These are phyloP conservation scores for Castanopsis chinensis DNA, from an alignment of 306 rosid genomes.

Conservation along the genomic window DNA sequence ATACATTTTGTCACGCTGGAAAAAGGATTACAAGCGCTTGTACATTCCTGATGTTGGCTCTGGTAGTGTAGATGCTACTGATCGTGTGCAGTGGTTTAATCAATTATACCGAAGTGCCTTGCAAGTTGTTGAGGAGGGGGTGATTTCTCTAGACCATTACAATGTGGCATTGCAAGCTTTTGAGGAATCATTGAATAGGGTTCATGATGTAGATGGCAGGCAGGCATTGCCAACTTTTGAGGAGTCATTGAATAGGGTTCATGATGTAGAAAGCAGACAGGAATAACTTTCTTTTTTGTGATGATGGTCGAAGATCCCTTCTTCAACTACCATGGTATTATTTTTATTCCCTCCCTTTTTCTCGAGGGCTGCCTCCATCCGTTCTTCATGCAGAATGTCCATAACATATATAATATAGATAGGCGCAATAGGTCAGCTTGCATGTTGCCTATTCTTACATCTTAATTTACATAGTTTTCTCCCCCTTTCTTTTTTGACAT, in stretches of 20 bases:
- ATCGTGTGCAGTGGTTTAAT: conserved; percentile 59
- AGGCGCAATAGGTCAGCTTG: not conserved
- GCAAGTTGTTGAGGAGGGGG: conserved; percentile 92
- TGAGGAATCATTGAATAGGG: conserved; percentile 75
- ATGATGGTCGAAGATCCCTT: not conserved
- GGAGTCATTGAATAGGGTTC: conserved; percentile 3
- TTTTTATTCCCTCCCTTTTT: not conserved
- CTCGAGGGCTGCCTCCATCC: not conserved
- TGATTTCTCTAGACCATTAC: conserved; percentile 71
- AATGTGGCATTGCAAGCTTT: conserved; percentile 71
- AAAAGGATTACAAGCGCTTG: conserved; percentile 83
- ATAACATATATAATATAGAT: not conserved
- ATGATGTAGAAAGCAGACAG: not conserved
- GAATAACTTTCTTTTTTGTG: not conserved
- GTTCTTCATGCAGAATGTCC: not conserved
- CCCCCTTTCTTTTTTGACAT: not conserved
- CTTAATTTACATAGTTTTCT: not conserved
- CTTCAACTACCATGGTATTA: not conserved
- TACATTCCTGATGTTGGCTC: conserved; percentile 46
- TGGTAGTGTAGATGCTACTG: conserved; percentile 33
- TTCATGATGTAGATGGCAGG: conserved; percentile 65
- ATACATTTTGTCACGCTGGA: conserved; percentile 75
- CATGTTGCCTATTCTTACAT: not conserved
- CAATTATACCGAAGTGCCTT: conserved; percentile 70
- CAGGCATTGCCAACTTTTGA: conserved; percentile 20